These are phyloP conservation scores for Fusarium bulbicola DNA, from an alignment of 2,329 filamentous ascomycete genomes.

Conservation along the genomic window DNA sequence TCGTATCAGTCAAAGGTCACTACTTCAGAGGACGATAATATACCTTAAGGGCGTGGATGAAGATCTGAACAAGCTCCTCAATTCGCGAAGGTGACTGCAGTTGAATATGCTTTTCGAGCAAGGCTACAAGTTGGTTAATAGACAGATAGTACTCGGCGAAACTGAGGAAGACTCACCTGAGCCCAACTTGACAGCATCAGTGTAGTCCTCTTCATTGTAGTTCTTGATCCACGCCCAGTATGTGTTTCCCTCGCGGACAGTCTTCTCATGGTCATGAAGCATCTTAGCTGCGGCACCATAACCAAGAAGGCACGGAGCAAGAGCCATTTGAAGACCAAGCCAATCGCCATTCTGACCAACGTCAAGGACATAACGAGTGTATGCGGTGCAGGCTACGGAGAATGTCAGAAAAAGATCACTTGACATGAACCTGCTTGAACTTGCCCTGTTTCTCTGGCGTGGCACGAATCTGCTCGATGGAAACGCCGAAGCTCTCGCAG, in stretches of 20 bases:
- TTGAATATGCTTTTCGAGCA: constrained; percentile 80
- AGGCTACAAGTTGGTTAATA: constrained; percentile 54
- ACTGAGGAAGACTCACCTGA: constrained; percentile 62
- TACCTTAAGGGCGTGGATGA: constrained; percentile 86
- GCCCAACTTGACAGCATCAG: constrained; percentile 74
- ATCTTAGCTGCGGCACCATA: constrained; percentile 83
- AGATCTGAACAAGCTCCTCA: constrained; percentile 85
- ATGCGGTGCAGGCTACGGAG: constrained; percentile 75
- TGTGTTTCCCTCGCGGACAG: constrained; percentile 69
- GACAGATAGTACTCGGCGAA: not conserved
- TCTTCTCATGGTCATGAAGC: constrained; percentile 70
- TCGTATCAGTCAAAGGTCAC: not conserved
- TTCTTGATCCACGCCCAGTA: constrained; percentile 95
- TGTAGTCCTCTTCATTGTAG: constrained; percentile 84
- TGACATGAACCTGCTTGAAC: not conserved
- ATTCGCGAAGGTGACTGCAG: constrained; percentile 78
- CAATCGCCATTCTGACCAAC: constrained; percentile 88
- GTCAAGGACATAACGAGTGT: constrained; percentile 87
- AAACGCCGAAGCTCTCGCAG: constrained; percentile 82
- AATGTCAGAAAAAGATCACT: not conserved
- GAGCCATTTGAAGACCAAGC: constrained; percentile 83
- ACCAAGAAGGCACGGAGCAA: constrained; percentile 89
- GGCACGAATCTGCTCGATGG: constrained; percentile 74
- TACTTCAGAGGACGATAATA: constrained; percentile 21
- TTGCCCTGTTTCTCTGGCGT: constrained; percentile 79